Base-by-base conservation (phyloP, 2,329 filamentous ascomycete genomes). In the Cadophora luteo-olivacea region DNA sequence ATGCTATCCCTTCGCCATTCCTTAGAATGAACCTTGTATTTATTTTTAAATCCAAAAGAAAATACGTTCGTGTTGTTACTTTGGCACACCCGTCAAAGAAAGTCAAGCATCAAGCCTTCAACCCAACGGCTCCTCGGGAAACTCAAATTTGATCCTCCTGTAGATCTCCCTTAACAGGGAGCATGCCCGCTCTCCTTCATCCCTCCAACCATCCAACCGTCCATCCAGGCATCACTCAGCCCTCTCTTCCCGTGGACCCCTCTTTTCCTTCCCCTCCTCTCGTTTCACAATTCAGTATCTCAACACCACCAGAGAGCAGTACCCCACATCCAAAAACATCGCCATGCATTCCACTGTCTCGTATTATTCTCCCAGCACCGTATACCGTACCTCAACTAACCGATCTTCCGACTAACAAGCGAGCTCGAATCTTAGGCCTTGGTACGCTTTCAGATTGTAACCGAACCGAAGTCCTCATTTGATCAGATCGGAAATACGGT, bases 101-200 rank as follows among this genome's bases (percentile, higher is more conserved):
- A 11, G 3, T 38, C 36, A 38, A 38, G 36, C 36, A 38, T 45
- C 41, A 45, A 45, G 12, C 41, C 41, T 16, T 45, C 41, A 41
- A 45, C 41, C 16, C 41, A 45, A 45, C 16, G 41, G 11, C 41
- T 19, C 41, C 12, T 45, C 41, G 41, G 16, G 12, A 45, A 55
- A 55, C 9, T 33, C 52, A 55, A 55, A 54, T 16, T 16, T 33
- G 52, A 58, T 25, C 57, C 57, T 60, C 57, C 57, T 45, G 57
- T 12, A 45, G 57, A 60, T 60, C 55, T 38, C 55, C 57, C 57
- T 25, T 9, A 41, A 45, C 57, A 41, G 33, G 57, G 33, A 41
- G 8, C 32, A 58, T 24, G 41, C 55, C 32, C 24, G 51, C 14
- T 7, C 9, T 55, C 32, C 48, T n/a, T 9, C 52, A 33, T 55